Evolutionary conservation across 164 flowering plant genomes (phyloP).

Genomic region (Vitis rotundifolia): DNA sequence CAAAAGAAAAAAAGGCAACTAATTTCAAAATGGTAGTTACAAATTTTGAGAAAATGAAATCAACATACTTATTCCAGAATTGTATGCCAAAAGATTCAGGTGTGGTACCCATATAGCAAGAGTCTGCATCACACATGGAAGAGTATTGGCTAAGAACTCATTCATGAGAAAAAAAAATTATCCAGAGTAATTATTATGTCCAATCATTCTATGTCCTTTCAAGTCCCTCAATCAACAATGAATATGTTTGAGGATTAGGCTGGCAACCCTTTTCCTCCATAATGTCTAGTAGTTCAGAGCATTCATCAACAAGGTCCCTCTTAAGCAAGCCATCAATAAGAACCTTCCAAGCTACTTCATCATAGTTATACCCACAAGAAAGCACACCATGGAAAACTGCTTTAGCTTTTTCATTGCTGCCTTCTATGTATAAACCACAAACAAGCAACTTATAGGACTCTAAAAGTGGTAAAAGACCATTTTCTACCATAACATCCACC

Average conservation of each 20-base stretch:
- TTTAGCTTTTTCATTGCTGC: conserved; percentile 47
- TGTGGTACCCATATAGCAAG: too few species aligned
- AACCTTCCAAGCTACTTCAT: conserved; percentile 79
- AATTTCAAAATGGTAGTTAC: too few species aligned
- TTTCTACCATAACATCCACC: conserved; percentile 45
- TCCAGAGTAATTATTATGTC: neutral
- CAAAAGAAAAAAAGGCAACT: too few species aligned
- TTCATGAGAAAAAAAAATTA: neutral
- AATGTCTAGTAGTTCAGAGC: conserved; percentile 54
- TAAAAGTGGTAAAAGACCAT: conserved; percentile 48
- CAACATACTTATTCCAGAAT: too few species aligned
- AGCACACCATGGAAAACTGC: conserved; percentile 49
- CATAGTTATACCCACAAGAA: conserved; percentile 51
- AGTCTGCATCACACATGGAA: too few species aligned
- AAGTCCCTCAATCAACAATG: conserved; percentile 57
- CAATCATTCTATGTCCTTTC: conserved; percentile 14
- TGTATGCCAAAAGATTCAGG: too few species aligned
- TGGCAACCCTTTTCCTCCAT: conserved; percentile 69
- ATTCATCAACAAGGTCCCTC: conserved; percentile 49
- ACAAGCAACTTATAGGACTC: conserved; percentile 61
- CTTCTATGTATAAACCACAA: conserved; percentile 62
- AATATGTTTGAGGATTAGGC: conserved; percentile 53
- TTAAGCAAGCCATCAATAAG: conserved; percentile 78
- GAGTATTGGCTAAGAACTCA: neutral
- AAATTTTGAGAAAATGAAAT: too few species aligned